A percentile compares a stretch with the other conserved stretches of the same genome.
phyloP scores from a whole-genome alignment of 345 rosid species.

The Aethionema arabicum region DNA sequence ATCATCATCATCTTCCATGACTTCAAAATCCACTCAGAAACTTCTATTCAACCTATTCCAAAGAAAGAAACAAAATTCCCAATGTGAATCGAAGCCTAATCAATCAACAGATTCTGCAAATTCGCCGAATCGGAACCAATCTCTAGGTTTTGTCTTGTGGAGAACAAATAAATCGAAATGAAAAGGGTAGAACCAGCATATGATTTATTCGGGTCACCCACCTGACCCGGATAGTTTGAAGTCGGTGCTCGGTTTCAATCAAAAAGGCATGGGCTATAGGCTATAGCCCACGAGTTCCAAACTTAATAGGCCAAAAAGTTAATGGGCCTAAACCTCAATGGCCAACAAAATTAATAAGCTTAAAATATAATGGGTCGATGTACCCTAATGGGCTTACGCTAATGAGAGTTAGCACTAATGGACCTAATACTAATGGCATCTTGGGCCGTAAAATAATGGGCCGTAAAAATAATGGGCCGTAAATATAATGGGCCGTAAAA shows the following conservation, averaged over 20 bases:
- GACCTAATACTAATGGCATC: too few relatives aligned
- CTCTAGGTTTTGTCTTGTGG: constrained; percentile 7
- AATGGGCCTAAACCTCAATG: not conserved
- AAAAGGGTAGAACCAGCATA: not conserved
- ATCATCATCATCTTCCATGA: constrained; percentile 71
- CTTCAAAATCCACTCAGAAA: not conserved
- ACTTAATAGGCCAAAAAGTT: not conserved
- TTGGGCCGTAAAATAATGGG: too few relatives aligned
- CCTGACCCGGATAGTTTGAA: not conserved
- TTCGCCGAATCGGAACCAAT: not conserved
- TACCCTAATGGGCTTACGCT: too few relatives aligned
- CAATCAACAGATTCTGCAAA: not conserved
- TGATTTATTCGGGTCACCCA: not conserved
- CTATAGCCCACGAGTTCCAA: not conserved
- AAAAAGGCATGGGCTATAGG: too few relatives aligned
- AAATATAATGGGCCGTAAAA: too few relatives aligned
- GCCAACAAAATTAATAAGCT: not conserved
- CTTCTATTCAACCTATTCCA: not conserved
- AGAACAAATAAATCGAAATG: not conserved
- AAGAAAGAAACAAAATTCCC: not conserved
- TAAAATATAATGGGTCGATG: not conserved
- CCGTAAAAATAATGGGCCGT: too few relatives aligned
- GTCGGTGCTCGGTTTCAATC: not conserved
- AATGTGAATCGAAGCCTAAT: not conserved
- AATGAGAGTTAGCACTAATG: too few relatives aligned